phyloP scores from a whole-genome alignment of 1,284 basidiomycete genomes.

The Psilocybe mexicana region DNA sequence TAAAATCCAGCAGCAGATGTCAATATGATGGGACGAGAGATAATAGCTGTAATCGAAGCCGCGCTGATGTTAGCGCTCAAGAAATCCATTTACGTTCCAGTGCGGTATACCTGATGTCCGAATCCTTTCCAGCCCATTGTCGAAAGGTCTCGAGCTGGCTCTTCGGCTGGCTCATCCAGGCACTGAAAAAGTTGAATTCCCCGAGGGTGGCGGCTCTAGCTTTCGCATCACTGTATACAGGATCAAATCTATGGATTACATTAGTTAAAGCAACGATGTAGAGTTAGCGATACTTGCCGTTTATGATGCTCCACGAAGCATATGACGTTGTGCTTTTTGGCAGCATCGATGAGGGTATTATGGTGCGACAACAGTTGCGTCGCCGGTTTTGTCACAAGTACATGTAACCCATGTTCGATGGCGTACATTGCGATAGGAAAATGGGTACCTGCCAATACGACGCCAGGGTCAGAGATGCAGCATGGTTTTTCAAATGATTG shows the following conservation, averaged over 20 bases:
- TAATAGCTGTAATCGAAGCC: conserved; percentile 77
- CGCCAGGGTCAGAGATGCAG: neutral
- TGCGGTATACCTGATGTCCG: conserved; percentile 71
- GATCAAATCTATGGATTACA: conserved; percentile 67
- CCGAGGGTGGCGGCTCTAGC: conserved; percentile 77
- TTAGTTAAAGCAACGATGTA: neutral
- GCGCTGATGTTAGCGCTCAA: conserved; percentile 7
- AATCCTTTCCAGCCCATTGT: conserved; percentile 92
- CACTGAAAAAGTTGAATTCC: conserved; percentile 90
- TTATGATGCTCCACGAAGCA: conserved; percentile 93
- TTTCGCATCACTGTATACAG: conserved; percentile 89
- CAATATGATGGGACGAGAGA: conserved; percentile 91
- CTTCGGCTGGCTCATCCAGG: conserved; percentile 96
- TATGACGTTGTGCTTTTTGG: conserved; percentile 77
- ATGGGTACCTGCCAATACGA: conserved; percentile 65
- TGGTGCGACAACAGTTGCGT: conserved; percentile 86
- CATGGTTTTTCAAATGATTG: conserved; percentile 1
- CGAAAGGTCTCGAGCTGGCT: conserved; percentile 92
- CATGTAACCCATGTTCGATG: conserved; percentile 81
- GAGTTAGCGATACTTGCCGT: conserved; percentile 39
- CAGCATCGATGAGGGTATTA: conserved; percentile 72
- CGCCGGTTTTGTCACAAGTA: conserved; percentile 91
- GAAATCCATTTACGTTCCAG: neutral
- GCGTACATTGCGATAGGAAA: conserved; percentile 85
- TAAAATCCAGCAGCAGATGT: conserved; percentile 90